Base-by-base conservation (phyloP, 345 rosid genomes). In the Salix koriyanagi region DNA sequence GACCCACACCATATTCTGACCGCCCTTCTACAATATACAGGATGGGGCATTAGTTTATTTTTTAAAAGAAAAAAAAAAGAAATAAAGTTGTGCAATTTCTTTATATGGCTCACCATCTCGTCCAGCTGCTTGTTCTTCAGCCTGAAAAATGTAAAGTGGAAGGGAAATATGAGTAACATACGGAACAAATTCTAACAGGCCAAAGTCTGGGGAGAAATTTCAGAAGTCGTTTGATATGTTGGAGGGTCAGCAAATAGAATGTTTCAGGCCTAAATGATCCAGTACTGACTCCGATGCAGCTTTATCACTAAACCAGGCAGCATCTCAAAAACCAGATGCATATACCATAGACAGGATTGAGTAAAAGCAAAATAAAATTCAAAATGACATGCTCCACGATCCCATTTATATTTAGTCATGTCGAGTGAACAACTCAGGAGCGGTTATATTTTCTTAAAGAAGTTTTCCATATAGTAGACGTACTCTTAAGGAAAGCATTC, bases 51-150 rank as follows among this genome's bases (percentile, higher is more conserved):
- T 54, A 54, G 0, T 19, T 18, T 52, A 19, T 3, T 12, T 46
- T 46, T 46, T 46, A 68, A 46, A 26, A 83, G 44, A 18, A 82
- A 73, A 23, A 23, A 56, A 30, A 19, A 18, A 11, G 5, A 37
- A 71, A 34, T 39, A 21, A 77, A 69, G 37, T 58, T 58, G 75
- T 75, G 41, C 23, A 11, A 68, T 9, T 39, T 18, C 39, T 25
- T 25, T 48, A 74, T 39, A 32, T 50, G 74, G 70, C 92, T 84
- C 84, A 91, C 94, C 94, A 48, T 91, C 97, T 80, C 94, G 87
- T 39, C 92, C 91, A 72, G 82, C 85, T 6, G 94, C 91, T 80
- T 85, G 82, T 80, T 91, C 97, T 74, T 91, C 94, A 25, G 90
- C 94, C 97, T 91, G 87, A 19, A 80, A 82, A 30, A 61, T 30